Conservation (phyloP, 2,329 filamentous ascomycete genomes). For the Taxawa tesnikishii region DNA sequence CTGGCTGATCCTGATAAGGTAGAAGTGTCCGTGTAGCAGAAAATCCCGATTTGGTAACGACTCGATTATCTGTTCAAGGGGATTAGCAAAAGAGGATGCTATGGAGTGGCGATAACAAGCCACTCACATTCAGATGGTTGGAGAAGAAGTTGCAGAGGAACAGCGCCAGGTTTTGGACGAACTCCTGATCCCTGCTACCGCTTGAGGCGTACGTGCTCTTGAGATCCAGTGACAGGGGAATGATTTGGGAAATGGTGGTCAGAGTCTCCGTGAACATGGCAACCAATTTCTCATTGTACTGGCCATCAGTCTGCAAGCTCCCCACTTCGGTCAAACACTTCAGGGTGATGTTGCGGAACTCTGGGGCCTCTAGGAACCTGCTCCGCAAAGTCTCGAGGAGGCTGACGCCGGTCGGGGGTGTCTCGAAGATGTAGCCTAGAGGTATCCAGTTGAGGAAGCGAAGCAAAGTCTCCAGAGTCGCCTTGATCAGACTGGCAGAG, state of each 20-base stretch:
- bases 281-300: slow-evolving; percentile 90
- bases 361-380: slow-evolving; percentile 81
- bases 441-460: slow-evolving; percentile 99
- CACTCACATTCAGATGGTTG: slow-evolving; percentile 76
- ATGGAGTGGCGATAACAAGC: no score
- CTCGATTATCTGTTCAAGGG: no score
- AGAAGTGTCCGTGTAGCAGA: slow-evolving; percentile 92
- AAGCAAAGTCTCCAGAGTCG: slow-evolving; percentile 89
- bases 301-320: slow-evolving; percentile 72
- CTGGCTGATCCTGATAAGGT: slow-evolving; percentile 94
- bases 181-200: slow-evolving; percentile 90
- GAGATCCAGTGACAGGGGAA: slow-evolving; percentile 79
- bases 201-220: slow-evolving; percentile 85
- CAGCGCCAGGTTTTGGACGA: slow-evolving; percentile 89
- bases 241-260: slow-evolving; percentile 84
- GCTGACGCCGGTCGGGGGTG: slow-evolving; percentile 43
- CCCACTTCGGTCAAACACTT: slow-evolving; percentile 97
- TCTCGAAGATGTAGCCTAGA: slow-evolving; percentile 97
- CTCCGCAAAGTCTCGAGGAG: slow-evolving; percentile 90
- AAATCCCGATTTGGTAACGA: slow-evolving; percentile 92
- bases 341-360: slow-evolving; percentile 92
- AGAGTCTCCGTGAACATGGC: slow-evolving; percentile 98
- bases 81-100: no score
- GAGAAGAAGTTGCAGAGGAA: slow-evolving; percentile 97
- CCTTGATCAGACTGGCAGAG: slow-evolving; percentile 80